Evolutionary conservation across 1,284 basidiomycete species (phyloP).

Genomic region (Pascua guehoae): DNA sequence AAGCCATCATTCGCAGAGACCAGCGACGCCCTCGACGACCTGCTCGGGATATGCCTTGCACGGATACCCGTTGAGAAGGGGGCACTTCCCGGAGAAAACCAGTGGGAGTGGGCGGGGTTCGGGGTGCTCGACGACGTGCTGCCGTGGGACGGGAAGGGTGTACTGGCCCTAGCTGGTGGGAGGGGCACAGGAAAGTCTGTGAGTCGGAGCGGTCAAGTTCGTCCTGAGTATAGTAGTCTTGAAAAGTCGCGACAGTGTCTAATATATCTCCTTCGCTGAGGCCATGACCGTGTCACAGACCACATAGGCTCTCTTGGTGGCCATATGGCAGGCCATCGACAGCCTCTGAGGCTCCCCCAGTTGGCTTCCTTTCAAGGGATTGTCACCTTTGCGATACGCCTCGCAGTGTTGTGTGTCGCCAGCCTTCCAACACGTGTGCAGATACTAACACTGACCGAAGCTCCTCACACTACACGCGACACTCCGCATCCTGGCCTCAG

Average conservation of each 20-base stretch:
- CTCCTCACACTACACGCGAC: constrained; percentile 40
- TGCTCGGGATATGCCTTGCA: constrained; percentile 19
- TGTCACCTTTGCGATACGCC: no score
- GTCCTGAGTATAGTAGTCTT: background rate
- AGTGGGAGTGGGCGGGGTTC: constrained; percentile 31
- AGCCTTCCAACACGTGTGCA: no score
- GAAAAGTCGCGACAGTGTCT: no score
- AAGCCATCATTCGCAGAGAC: background rate
- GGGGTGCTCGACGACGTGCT: constrained; percentile 19
- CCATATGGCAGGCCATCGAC: no score
- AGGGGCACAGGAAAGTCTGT: constrained; percentile 43
- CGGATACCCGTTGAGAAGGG: constrained; percentile 5
- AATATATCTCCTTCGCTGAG: no score
- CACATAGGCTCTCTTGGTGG: no score
- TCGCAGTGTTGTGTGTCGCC: no score
- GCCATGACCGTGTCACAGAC: no score
- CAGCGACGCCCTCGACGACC: constrained; percentile 21
- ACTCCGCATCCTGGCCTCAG: constrained; percentile 24
- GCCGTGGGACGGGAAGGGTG: constrained; percentile 24
- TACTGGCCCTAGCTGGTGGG: constrained; percentile 40
- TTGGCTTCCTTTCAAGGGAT: no score
- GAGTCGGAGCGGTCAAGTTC: constrained; percentile 15
- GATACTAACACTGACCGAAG: constrained; percentile 14
- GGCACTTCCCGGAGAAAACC: background rate
- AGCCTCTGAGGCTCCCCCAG: no score